These are phyloP conservation scores for Aspergillus neotritici DNA, from an alignment of 2,329 filamentous ascomycete species.

Conservation along the genomic window DNA sequence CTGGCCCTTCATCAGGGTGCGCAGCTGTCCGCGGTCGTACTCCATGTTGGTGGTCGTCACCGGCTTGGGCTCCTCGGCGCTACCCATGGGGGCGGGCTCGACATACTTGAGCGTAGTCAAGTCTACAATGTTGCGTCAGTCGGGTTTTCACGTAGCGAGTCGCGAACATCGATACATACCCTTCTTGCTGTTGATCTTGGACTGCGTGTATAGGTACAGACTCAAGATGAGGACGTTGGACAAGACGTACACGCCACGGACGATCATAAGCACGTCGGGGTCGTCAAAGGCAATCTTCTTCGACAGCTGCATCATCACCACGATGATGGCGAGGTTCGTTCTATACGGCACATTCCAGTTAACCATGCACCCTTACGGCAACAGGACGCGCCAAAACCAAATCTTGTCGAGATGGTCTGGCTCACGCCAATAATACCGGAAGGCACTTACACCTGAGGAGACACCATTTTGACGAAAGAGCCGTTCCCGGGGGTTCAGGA, in stretches of 20 bases:
- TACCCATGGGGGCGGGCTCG: constrained; percentile 89
- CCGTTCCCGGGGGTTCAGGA: no score
- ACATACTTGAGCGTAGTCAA: constrained; percentile 98
- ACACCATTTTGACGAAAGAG: constrained; percentile 53
- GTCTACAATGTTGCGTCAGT: constrained; percentile 50
- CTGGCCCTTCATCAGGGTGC: constrained; percentile 79
- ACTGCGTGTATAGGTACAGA: constrained; percentile 80
- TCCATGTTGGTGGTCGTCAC: constrained; percentile 94
- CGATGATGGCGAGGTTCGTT: constrained; percentile 88
- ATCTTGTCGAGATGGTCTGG: not conserved
- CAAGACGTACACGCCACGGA: constrained; percentile 60
- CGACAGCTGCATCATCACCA: constrained; percentile 96
- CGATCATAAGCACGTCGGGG: constrained; percentile 60
- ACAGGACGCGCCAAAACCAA: no score
- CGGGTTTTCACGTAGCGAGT: not conserved
- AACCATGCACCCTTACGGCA: constrained; percentile 1
- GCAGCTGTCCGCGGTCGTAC: constrained; percentile 85
- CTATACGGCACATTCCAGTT: constrained; percentile 43
- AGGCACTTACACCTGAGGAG: constrained; percentile 57
- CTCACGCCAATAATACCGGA: not conserved
- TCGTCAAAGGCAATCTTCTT: constrained; percentile 95
- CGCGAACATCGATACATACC: constrained; percentile 52
- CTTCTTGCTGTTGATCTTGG: constrained; percentile 91
- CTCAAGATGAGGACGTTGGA: constrained; percentile 77
- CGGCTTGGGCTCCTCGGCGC: constrained; percentile 87